phyloP scores from a whole-genome alignment of 495 filamentous ascomycete genomes.

The Hypomontagnella monticulosa region DNA sequence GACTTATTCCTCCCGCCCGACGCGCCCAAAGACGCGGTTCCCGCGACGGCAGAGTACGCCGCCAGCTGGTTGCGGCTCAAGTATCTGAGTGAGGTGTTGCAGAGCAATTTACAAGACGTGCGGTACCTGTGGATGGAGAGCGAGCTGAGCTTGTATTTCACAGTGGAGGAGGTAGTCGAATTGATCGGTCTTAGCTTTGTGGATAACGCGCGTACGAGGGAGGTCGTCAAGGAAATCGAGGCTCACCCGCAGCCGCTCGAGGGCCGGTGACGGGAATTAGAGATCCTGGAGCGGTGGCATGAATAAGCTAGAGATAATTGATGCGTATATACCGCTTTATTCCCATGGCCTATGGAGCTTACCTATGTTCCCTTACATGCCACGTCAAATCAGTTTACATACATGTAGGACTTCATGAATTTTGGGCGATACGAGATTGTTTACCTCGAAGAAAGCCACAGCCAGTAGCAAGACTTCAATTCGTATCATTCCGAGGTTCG shows the following conservation, averaged over 20 bases:
- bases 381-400: too few species aligned
- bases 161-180: conserved; percentile 84
- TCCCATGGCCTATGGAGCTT: too few species aligned
- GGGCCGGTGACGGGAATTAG: conserved; percentile 1
- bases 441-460: too few species aligned
- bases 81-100: conserved; percentile 86
- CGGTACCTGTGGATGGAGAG: conserved; percentile 88
- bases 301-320: too few species aligned
- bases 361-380: too few species aligned
- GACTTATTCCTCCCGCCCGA: conserved; percentile 73
- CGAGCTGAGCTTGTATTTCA: conserved; percentile 84
- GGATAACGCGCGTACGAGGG: conserved; percentile 79
- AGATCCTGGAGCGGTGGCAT: too few species aligned
- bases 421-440: too few species aligned
- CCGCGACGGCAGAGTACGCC: conserved; percentile 81
- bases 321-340: too few species aligned
- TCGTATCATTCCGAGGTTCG: too few species aligned
- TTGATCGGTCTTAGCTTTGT: conserved; percentile 90
- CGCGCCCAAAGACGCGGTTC: conserved; percentile 55
- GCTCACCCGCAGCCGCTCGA: conserved; percentile 51
- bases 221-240: conserved; percentile 82
- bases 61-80: conserved; percentile 88
- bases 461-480: too few species aligned
- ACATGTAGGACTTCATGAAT: too few species aligned
- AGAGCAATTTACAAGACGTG: conserved; percentile 89